A percentile compares a stretch with the other conserved stretches of the same genome.
phyloP scores from a whole-genome alignment of 106 monocot genomes.

The Agapanthus africanus region DNA sequence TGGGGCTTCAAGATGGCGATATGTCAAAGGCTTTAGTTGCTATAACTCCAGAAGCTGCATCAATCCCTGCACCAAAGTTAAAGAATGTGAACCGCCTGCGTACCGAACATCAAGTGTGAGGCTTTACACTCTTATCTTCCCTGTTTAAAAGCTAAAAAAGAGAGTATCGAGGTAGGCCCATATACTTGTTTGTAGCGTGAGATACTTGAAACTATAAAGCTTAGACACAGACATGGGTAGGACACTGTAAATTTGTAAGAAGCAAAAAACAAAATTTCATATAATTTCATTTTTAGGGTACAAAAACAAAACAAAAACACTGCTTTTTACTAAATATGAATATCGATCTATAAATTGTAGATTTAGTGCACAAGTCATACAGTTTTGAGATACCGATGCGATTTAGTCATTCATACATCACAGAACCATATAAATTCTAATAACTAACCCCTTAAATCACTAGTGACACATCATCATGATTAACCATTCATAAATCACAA shows the following conservation, averaged over 20 bases:
- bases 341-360: too few relatives aligned
- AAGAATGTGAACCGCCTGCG: conserved; percentile 47
- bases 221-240: background rate
- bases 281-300: background rate
- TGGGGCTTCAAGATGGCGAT: conserved; percentile 26
- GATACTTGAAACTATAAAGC: background rate
- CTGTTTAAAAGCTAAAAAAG: too few relatives aligned
- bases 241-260: background rate
- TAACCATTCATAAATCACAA: background rate
- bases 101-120: conserved; percentile 58
- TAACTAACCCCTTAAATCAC: background rate
- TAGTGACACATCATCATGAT: background rate
- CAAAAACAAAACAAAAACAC: too few relatives aligned
- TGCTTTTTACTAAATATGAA: too few relatives aligned
- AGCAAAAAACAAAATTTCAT: background rate
- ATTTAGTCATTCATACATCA: too few relatives aligned
- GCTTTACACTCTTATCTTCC: background rate
- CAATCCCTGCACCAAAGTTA: conserved; percentile 38
- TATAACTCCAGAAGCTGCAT: conserved; percentile 33
- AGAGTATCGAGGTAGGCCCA: too few relatives aligned
- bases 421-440: background rate
- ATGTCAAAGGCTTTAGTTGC: conserved; percentile 53
- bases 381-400: too few relatives aligned
- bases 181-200: background rate
- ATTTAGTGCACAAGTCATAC: too few relatives aligned